Evolutionary conservation across 176 grass and related monocot genomes (phyloP).

Genomic region (Musa troglodytarum): DNA sequence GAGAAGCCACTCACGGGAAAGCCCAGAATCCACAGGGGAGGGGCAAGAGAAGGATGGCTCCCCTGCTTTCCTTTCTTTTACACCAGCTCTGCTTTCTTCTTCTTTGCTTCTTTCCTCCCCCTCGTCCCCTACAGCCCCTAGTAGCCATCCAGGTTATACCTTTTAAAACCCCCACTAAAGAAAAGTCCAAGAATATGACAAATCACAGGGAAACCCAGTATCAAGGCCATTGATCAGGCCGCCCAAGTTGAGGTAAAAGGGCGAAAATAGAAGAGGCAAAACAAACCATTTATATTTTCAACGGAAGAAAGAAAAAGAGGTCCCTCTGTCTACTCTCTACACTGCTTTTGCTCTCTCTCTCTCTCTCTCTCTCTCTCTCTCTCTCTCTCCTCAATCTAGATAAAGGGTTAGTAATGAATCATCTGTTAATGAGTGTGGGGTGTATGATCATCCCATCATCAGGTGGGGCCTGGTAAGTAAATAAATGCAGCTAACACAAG

Average conservation of each 20-base stretch:
- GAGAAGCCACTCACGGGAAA: conserved; percentile 23
- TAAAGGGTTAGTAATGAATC: not conserved
- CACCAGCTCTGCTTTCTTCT: not conserved
- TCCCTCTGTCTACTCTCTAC: not conserved
- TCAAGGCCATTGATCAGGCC: not conserved
- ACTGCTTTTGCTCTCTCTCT: not conserved
- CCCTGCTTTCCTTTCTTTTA: conserved; percentile 10
- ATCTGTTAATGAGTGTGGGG: conserved; percentile 3
- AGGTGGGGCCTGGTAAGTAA: not conserved
- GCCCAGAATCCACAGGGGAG: conserved; percentile 9
- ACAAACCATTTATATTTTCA: not conserved
- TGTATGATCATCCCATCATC: conserved; percentile 44
- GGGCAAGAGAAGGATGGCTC: conserved; percentile 14
- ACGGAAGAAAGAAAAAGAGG: not conserved
- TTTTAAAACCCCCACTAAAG: not conserved
- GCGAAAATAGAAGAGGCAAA: not conserved
- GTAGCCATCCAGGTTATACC: not conserved
- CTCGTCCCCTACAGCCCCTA: not conserved
- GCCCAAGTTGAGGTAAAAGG: not conserved
- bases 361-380: conserved; percentile 6
- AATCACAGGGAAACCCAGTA: not conserved
- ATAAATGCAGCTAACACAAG: not conserved
- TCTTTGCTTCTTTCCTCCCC: not conserved
- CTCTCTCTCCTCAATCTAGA: not conserved
- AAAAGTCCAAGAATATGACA: not conserved